Percentiles rank a stretch among this genome's conserved stretches.
Evolutionary conservation across 495 filamentous ascomycete genomes (phyloP).

Genomic region (Extremus antarcticus): DNA sequence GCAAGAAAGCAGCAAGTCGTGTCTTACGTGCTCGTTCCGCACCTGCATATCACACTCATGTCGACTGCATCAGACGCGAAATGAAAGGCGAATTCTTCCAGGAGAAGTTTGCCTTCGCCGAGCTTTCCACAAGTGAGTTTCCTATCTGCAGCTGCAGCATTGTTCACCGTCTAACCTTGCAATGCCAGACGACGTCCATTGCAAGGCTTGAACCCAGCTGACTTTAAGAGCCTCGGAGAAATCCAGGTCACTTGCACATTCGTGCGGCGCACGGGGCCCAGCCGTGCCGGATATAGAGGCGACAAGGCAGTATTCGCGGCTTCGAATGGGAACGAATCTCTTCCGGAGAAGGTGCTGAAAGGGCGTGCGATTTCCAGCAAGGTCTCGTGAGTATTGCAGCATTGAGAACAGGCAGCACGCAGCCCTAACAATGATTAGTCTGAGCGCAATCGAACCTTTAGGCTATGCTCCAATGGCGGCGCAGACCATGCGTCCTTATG

Average conservation of each 20-base stretch:
- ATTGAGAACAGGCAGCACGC: background rate
- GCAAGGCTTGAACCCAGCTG: background rate
- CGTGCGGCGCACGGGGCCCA: background rate
- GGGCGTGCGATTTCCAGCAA: constrained; percentile 15
- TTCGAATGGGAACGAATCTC: background rate
- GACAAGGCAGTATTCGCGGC: too few relatives aligned
- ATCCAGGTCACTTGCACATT: background rate
- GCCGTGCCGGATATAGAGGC: too few relatives aligned
- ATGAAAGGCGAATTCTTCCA: background rate
- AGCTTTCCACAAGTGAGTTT: background rate
- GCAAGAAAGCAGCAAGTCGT: background rate
- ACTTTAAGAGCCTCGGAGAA: background rate
- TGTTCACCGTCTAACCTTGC: too few relatives aligned
- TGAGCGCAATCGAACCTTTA: background rate
- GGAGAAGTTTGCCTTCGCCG: background rate
- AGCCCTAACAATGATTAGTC: background rate
- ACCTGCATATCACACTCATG: background rate
- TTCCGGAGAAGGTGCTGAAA: constrained; percentile 20
- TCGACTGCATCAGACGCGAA: background rate
- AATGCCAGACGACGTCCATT: background rate
- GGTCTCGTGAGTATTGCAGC: constrained; percentile 3
- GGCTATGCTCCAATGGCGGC: background rate
- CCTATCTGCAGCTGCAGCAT: too few relatives aligned
- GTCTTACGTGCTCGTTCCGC: background rate
- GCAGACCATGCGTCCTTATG: background rate